Base-by-base conservation (phyloP, 2,329 filamentous ascomycete species). In the Bisporella sp. region DNA sequence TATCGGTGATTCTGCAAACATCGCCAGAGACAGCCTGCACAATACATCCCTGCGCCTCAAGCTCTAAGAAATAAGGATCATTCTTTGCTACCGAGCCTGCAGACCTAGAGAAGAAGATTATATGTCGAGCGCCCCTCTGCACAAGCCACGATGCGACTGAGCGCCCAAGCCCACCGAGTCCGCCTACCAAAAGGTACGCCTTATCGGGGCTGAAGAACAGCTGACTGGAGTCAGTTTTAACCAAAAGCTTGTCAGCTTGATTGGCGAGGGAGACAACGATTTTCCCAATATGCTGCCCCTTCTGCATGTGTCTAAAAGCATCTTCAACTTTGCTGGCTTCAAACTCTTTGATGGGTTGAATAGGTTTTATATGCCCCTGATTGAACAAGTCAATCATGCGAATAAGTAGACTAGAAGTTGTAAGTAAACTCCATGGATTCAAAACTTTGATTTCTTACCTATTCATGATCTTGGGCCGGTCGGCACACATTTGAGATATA, bases 261-360 rank as follows among this genome's bases (percentile, higher is more conserved):
- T 43, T 47, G 13, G 61, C 51, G 32, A 67, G 57, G 0, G 48
- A 57, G 6, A 69, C 49, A 6, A 71, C 61, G 6, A 72, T 62
- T 45, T 73, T 73, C 0, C 71, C 72, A 8, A 71, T 63, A 46
- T 72, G 71, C 2, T 63, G 54, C 0, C 70, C 71, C 28, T 60
- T 60, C 50, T 72, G 69, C 60, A 74, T 64, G 12, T 63, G 54
- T 48, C 50, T 31, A 29, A 54, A 52, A 6, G 53, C 49, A 28
- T 52, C 45, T 46, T 5, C 62, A 48, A 1, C 68, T n/a, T 69
- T n/a, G 54, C 58, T 44, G 68, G 69, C 62, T 71, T 67, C 21
- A 60, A 60, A 61, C 31, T 43, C 30, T 53, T 61, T 59, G 2
- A 64, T 53, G 4, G 63, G 59, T 4, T 45, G n/a, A 7, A 66